Conservation (phyloP, 1,139 yeast genomes). For the Magnusiomyces suaveolens region DNA sequence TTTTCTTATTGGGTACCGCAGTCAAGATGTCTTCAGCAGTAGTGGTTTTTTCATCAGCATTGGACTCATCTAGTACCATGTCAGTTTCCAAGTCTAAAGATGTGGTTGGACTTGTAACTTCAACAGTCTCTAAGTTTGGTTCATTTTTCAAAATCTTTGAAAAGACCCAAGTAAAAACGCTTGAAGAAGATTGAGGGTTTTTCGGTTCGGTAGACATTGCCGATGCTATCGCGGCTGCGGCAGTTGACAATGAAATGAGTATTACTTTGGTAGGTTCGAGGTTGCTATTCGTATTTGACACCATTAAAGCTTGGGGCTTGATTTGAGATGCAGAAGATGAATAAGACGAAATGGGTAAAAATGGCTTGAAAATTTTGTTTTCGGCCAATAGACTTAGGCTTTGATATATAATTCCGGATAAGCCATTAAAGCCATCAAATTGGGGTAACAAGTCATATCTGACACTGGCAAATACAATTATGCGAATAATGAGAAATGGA, state of each 20-base stretch:
- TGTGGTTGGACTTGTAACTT: neutral
- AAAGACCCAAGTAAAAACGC: neutral
- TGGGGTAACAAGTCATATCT: conserved; percentile 6
- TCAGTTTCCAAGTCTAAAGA: neutral
- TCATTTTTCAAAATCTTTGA: neutral
- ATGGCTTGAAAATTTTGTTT: neutral
- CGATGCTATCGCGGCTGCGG: neutral
- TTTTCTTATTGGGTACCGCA: neutral
- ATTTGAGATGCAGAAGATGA: neutral
- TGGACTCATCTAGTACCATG: too few relatives aligned
- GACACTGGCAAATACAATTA: conserved; percentile 5
- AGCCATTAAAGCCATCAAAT: neutral
- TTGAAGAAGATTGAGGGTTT: neutral
- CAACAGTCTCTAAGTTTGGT: neutral
- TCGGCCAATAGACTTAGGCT: neutral
- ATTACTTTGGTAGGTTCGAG: neutral
- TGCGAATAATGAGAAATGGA: conserved; percentile 5
- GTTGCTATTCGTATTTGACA: neutral
- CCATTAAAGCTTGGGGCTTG: neutral
- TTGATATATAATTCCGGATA: neutral
- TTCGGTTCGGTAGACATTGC: neutral
- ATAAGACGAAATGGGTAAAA: neutral
- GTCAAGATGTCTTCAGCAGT: neutral
- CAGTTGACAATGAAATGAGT: neutral
- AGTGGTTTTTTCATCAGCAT: too few relatives aligned